Base-by-base conservation (phyloP, 371 early-diverging fungal species). In the Mucor lusitanicus region DNA sequence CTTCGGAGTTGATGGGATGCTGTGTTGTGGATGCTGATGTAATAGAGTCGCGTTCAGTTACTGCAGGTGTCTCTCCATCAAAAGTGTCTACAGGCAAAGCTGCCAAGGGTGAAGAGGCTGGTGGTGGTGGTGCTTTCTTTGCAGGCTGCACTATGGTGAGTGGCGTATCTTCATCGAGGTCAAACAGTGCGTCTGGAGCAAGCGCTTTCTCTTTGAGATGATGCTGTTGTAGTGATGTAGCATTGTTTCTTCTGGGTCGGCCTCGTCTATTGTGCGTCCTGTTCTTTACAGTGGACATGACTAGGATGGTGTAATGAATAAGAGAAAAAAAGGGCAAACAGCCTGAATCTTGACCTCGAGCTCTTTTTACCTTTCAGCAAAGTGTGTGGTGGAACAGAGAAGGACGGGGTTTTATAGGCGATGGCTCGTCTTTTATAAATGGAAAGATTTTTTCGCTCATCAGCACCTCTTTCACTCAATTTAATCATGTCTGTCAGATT, bases 131-230 rank as follows among this genome's bases (percentile, higher is more conserved):
- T 19, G 8, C 3, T 13, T 54, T 54, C 11, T 54, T 30, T 30
- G 25, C 25, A 54, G 30, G 54, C 40, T 17, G 21, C 6, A 67
- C 28, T 37, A 91, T 76, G 5, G 69, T 65, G n/a, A 92, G 73
- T 27, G 79, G 80, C 33, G 73, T 27, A 23, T 79, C 64, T 17
- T 85, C 70, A 59, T 88, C 85, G 39, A 96, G 78, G 70, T 91
- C 91, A 3, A 94, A 93, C 67, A 40, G 37, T 23, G 19, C 50
- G 3, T 35, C 9, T 66, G 12, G 6, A 40, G 39, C 28, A 0
- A 32, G 86, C 90, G 57, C 86, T 86, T 61, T 90, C 92, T 42
- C 80, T 7, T 66, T 35, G 0, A 44, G 12, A 50, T 66, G 61
- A 12, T 59, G n/a, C 23, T 66, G 50, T 15, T 66, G 44, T 30